These are phyloP conservation scores for Bromus sterilis DNA, from an alignment of 176 grass and related monocot genomes.

Conservation along the genomic window DNA sequence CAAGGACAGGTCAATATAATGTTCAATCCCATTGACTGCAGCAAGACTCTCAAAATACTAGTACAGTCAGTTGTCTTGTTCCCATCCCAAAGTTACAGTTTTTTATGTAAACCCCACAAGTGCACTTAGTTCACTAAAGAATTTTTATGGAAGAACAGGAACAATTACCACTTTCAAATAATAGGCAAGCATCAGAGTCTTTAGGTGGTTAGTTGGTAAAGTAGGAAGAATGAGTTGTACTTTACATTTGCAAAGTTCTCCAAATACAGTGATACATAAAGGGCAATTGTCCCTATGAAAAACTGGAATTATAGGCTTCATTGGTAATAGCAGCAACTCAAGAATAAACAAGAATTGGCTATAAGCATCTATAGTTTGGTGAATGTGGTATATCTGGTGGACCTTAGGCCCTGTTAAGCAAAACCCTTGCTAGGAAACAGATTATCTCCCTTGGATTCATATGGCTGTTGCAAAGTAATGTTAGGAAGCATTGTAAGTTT, in stretches of 20 bases:
- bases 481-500: not conserved
- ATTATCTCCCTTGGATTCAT: not conserved
- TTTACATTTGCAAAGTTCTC: not conserved
- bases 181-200: not conserved
- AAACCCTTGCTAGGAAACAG: not conserved
- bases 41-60: not conserved
- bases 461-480: not conserved
- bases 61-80: not conserved
- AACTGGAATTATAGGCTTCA: not conserved
- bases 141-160: not conserved
- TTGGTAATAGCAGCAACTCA: not conserved
- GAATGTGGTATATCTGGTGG: not conserved
- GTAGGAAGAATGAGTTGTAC: not conserved
- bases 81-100: not conserved
- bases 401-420: not conserved
- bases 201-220: not conserved
- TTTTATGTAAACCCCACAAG: not conserved
- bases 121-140: not conserved
- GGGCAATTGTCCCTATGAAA: not conserved
- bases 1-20: not conserved
- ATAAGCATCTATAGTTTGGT: not conserved
- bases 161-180: not conserved
- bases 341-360: not conserved
- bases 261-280: not conserved
- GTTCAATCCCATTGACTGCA: not conserved